Evolutionary conservation across 202 grass and related monocot genomes (phyloP), one percentile per base, ranked within the genome.

Genomic region (Setaria italica): DNA sequence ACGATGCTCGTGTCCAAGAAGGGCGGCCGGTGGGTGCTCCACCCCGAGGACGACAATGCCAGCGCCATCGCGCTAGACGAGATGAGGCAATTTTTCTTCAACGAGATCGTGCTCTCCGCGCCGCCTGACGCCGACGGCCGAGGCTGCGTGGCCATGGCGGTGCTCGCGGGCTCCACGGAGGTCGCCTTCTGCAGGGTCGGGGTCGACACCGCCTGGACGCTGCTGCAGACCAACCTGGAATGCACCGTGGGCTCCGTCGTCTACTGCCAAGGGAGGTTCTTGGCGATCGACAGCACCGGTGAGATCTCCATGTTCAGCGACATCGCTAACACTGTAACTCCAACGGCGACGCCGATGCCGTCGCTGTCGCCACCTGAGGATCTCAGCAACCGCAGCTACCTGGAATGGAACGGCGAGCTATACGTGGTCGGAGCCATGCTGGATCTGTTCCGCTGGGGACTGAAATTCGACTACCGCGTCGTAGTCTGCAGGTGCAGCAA

Each of bases 121-220:
- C 21, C 53, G 29, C 79, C 64, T 32, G 48, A 63, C 29, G 62
- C 41, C 21, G 58, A 30, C 9, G 62, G 62, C 67, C 9, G 19
- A 2, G 53, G 29, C 13, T 87, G 71, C 70, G 42, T 77, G 79
- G 79, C 79, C 50, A 70, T 87, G 85, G 72, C 85, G 0, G 43
- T 58, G 30, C 85, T 87, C 7, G 17, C 51, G 4, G 2, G 37
- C 42, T 87, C 85, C 39, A 58, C 50, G 20, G 64, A 39, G 62
- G 71, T 87, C 41, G 62, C 72, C 3, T 70, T 82, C 85, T 87
- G 79, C 79, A 62, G 63, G 30, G 20, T 62, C 10, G 62, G 85
- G 0, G 74, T 42, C 10, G 62, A 87, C 42, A 35, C 1, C 4
- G 9, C 62, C 0, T 87, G 85, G 85, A 82, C 39, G 20, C 79